A percentile compares a stretch with the other conserved stretches of the same genome.
Conservation (phyloP, 805 yeast species). For the Yarrowia osloensis region DNA sequence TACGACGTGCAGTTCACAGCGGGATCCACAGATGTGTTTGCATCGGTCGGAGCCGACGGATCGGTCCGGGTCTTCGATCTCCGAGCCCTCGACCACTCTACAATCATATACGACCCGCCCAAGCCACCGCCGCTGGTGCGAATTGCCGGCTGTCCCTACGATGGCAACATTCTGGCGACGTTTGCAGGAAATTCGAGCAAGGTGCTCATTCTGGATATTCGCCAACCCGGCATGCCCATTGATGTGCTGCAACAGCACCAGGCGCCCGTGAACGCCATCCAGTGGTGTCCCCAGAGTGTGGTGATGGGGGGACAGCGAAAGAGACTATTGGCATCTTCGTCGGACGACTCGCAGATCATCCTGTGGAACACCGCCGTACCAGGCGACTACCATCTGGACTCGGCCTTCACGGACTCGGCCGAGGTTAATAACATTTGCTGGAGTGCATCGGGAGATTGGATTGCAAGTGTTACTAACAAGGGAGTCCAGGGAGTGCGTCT, state of each 20-base stretch:
- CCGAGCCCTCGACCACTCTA: conserved; percentile 85
- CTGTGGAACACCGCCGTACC: conserved; percentile 70
- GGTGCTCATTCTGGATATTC: conserved; percentile 73
- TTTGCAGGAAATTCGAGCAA: conserved; percentile 68
- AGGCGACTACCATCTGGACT: conserved; percentile 34
- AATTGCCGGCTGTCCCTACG: conserved; percentile 74
- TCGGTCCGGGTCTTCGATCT: conserved; percentile 90
- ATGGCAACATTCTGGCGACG: conserved; percentile 82
- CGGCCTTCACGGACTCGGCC: conserved; percentile 60
- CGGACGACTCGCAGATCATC: conserved; percentile 60
- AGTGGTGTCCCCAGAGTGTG: conserved; percentile 71
- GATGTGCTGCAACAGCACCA: conserved; percentile 67
- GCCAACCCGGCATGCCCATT: conserved; percentile 84
- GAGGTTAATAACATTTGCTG: conserved; percentile 81
- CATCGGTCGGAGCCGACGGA: conserved; percentile 95
- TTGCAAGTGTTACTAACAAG: conserved; percentile 71
- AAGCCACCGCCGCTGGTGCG: conserved; percentile 63
- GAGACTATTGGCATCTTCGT: conserved; percentile 66
- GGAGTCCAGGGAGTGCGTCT: conserved; percentile 61
- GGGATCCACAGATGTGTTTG: conserved; percentile 73
- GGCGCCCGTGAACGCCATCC: conserved; percentile 67
- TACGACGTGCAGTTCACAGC: conserved; percentile 85
- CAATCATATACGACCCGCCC: conserved; percentile 80
- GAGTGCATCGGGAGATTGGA: conserved; percentile 74
- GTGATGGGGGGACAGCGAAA: conserved; percentile 31